Conservation (phyloP, 768 basidiomycete genomes). For the Flagelloscypha sp. region DNA sequence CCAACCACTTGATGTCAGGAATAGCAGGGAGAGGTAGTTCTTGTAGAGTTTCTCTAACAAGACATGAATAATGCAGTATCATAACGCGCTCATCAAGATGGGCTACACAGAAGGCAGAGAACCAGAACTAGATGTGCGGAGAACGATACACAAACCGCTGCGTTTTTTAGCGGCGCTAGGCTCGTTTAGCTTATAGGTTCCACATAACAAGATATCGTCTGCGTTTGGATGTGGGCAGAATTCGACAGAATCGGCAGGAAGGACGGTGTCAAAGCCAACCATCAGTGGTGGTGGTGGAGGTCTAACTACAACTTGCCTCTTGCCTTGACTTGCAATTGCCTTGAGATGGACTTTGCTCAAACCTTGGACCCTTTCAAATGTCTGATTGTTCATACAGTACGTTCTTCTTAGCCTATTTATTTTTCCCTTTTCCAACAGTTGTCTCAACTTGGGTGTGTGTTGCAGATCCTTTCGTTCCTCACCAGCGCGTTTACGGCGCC, state of each 20-base stretch:
- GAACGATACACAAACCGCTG: too few species aligned
- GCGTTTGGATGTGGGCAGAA: constrained; percentile 69
- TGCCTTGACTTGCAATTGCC: constrained; percentile 22
- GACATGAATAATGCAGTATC: too few species aligned
- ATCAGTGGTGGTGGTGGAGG: constrained; percentile 2
- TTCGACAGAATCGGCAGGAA: constrained; percentile 85
- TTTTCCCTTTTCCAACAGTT: not conserved
- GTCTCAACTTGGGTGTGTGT: constrained; percentile 1
- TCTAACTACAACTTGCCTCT: not conserved
- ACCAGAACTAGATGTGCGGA: too few species aligned
- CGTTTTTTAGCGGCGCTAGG: too few species aligned
- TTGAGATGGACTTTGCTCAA: constrained; percentile 56
- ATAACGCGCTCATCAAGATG: too few species aligned
- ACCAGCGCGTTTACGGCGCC: constrained; percentile 46
- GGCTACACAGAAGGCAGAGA: too few species aligned
- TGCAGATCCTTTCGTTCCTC: constrained; percentile 54
- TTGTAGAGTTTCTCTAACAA: constrained; percentile 50
- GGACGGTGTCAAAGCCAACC: constrained; percentile 50
- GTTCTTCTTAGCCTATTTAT: constrained; percentile 14
- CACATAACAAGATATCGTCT: constrained; percentile 69
- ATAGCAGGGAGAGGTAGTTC: constrained; percentile 71
- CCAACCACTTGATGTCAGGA: constrained; percentile 90
- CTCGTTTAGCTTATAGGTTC: constrained; percentile 79
- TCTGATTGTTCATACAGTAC: constrained; percentile 53
- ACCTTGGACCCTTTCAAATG: constrained; percentile 67